Conservation (phyloP, 176 grass and related monocot genomes). For the Oryza glaberrima region DNA sequence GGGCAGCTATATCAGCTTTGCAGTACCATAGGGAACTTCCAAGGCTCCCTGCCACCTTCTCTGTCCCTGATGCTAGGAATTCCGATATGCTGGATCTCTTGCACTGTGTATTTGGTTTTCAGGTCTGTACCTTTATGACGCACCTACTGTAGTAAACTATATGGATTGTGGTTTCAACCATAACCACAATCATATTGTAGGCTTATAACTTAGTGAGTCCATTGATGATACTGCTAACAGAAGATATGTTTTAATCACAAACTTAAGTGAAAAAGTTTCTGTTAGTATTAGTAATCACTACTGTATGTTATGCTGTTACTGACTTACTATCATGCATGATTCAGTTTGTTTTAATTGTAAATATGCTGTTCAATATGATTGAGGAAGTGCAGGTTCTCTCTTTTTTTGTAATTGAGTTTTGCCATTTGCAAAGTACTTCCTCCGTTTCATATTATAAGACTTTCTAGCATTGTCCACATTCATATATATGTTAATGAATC, state of each 20-base stretch:
- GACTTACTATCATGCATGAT: not conserved
- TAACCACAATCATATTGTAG: not conserved
- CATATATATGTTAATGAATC: too few species aligned
- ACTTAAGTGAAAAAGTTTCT: not conserved
- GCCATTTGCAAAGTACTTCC: not conserved
- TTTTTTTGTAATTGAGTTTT: not conserved
- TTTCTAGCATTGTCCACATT: too few species aligned
- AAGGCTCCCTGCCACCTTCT: constrained; percentile 69
- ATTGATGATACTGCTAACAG: constrained; percentile 9
- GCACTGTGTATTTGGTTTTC: constrained; percentile 86
- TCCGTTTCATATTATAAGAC: too few species aligned
- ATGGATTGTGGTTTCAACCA: not conserved
- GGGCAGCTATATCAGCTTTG: constrained; percentile 84
- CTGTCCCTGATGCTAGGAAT: constrained; percentile 75
- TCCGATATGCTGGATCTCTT: constrained; percentile 94
- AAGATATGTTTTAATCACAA: constrained; percentile 15
- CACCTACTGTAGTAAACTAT: constrained; percentile 15
- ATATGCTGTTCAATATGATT: not conserved
- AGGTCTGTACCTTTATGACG: constrained; percentile 54
- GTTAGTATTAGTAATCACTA: not conserved
- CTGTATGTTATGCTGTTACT: not conserved
- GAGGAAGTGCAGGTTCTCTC: not conserved
- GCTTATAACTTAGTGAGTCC: not conserved
- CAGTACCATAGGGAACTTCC: constrained; percentile 68
- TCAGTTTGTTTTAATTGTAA: constrained; percentile 8